These are phyloP conservation scores for Tephrocybe sp. DNA, from an alignment of 768 basidiomycete genomes.

Conservation along the genomic window DNA sequence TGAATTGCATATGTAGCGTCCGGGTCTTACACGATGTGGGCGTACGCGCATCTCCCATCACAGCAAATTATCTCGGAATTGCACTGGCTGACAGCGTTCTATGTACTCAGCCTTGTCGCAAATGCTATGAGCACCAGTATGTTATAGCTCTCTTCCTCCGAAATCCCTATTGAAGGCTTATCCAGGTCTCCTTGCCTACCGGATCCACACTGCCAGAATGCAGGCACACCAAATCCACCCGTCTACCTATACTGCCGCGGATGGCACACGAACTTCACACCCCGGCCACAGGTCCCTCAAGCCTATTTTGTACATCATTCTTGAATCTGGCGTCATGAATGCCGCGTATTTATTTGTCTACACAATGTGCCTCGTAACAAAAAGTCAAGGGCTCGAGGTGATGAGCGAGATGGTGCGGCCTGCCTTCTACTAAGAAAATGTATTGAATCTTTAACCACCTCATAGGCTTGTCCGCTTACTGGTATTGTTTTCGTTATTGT, in stretches of 20 bases:
- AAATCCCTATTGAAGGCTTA: background rate
- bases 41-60: slow-evolving; percentile 6
- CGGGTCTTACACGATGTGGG: slow-evolving; percentile 11
- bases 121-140: slow-evolving; percentile 6
- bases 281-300: slow-evolving; percentile 3
- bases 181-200: slow-evolving; percentile 7
- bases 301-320: slow-evolving; percentile 3
- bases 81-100: slow-evolving; percentile 3
- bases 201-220: background rate
- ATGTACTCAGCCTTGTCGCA: slow-evolving; percentile 6
- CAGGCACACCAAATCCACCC: background rate
- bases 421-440: too few relatives aligned
- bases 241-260: background rate
- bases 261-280: background rate
- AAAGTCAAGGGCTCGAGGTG: slow-evolving; percentile 5
- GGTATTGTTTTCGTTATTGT: slow-evolving; percentile 6
- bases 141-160: background rate
- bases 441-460: background rate
- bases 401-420: slow-evolving; percentile 11
- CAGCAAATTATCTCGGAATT: slow-evolving; percentile 2
- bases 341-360: slow-evolving; percentile 5
- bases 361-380: slow-evolving; percentile 5
- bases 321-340: slow-evolving; percentile 6
- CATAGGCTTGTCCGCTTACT: slow-evolving; percentile 8
- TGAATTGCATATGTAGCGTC: background rate